Conservation (phyloP, 495 filamentous ascomycete species). For the Letharia lupina region DNA sequence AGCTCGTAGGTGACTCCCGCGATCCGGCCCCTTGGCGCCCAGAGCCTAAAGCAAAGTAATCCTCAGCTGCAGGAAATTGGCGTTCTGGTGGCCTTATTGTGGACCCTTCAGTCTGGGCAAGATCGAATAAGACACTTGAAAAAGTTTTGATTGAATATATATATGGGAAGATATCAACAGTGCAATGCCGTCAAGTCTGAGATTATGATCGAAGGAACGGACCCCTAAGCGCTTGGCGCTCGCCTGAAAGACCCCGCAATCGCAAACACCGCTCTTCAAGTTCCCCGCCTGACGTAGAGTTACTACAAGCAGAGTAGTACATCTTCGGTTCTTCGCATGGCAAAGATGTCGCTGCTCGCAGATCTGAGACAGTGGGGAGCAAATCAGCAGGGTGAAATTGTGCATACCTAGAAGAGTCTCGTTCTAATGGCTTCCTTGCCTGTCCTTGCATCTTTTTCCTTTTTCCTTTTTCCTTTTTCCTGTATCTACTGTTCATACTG, state of each 20-base stretch:
- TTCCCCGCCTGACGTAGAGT: not conserved
- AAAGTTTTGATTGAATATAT: not conserved
- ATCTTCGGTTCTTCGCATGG: not conserved
- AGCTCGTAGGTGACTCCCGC: not conserved
- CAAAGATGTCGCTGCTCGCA: not conserved
- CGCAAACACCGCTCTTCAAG: not conserved
- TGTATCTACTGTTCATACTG: not conserved
- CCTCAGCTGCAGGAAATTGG: not conserved
- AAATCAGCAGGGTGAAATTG: not conserved
- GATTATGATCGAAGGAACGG: not conserved
- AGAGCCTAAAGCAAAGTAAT: not conserved
- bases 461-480: not conserved
- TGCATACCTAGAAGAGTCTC: not conserved
- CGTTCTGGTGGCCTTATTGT: not conserved
- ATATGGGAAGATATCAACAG: too few relatives aligned
- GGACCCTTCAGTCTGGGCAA: not conserved
- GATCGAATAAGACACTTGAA: not conserved
- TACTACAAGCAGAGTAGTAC: not conserved
- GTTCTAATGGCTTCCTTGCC: not conserved
- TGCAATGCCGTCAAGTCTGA: too few relatives aligned
- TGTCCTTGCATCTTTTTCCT: not conserved
- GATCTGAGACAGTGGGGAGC: not conserved
- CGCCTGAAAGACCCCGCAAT: not conserved
- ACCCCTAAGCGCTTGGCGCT: constrained; percentile 1
- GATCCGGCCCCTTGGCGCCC: constrained; percentile 1